Evolutionary conservation across 2,329 filamentous ascomycete species (phyloP).

Genomic region (Claviceps humidiphila): DNA sequence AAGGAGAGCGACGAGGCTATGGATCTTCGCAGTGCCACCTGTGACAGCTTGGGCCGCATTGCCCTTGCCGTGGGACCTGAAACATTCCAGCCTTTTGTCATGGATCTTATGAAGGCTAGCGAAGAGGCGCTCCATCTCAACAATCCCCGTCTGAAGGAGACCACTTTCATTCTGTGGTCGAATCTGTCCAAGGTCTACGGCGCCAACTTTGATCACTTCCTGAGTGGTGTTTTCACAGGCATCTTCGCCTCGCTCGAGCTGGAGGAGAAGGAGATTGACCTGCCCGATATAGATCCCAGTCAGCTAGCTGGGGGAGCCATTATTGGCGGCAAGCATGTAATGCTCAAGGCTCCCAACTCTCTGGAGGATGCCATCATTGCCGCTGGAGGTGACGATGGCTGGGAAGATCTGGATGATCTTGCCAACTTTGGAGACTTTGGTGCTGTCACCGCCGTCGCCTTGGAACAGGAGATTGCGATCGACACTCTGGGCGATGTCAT

Average conservation of each 20-base stretch:
- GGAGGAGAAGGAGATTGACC: conserved; percentile 74
- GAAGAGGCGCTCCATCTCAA: conserved; percentile 83
- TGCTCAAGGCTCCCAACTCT: conserved; percentile 48
- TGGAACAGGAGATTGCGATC: conserved; percentile 95
- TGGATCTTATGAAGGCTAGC: conserved; percentile 80
- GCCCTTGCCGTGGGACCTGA: conserved; percentile 75
- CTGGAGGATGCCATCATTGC: conserved; percentile 41
- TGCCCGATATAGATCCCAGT: conserved; percentile 43
- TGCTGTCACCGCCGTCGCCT: conserved; percentile 74
- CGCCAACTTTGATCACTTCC: conserved; percentile 66
- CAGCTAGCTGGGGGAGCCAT: conserved; percentile 63
- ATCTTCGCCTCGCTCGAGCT: conserved; percentile 77
- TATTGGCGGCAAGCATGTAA: conserved; percentile 73
- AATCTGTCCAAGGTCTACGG: conserved; percentile 89
- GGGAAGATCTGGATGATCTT: conserved; percentile 60
- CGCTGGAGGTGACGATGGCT: conserved; percentile 38
- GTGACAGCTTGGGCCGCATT: conserved; percentile 88
- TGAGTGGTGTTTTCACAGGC: conserved; percentile 63
- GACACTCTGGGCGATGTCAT: conserved; percentile 92
- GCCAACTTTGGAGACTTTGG: conserved; percentile 75
- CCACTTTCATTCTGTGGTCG: conserved; percentile 94
- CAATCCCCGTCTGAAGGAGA: conserved; percentile 84
- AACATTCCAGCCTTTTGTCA: conserved; percentile 81
- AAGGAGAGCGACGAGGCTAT: conserved; percentile 86
- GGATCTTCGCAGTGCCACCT: conserved; percentile 76